These are phyloP conservation scores for Kitagawia praeruptora DNA, from an alignment of 129 eudicot species.

Conservation along the genomic window DNA sequence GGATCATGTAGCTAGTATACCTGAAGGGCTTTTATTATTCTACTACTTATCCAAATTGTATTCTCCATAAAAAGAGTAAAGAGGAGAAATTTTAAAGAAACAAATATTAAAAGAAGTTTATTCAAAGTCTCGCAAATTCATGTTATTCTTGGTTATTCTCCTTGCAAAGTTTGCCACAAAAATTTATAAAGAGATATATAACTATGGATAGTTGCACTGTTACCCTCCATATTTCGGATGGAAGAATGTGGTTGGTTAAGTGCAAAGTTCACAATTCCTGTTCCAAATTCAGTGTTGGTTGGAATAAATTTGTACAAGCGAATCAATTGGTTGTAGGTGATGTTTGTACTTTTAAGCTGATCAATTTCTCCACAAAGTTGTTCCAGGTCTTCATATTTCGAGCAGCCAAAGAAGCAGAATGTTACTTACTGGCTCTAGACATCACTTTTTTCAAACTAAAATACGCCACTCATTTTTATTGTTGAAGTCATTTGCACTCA, in stretches of 20 bases:
- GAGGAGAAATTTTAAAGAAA: too few species aligned
- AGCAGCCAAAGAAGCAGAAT: not conserved
- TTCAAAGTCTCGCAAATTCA: not conserved
- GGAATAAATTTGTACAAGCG: conserved; percentile 24
- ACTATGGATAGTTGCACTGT: not conserved
- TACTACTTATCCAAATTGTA: too few species aligned
- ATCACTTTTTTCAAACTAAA: too few species aligned
- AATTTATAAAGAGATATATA: not conserved
- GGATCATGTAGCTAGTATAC: too few species aligned
- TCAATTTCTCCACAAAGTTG: not conserved
- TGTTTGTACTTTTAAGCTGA: conserved; percentile 30
- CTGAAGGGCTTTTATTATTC: too few species aligned
- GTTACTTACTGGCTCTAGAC: too few species aligned
- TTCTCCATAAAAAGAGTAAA: too few species aligned
- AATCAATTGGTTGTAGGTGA: conserved; percentile 10
- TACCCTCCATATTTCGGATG: conserved; percentile 2
- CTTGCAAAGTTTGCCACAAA: not conserved
- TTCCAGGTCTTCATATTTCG: conserved; percentile 17
- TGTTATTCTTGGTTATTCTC: not conserved
- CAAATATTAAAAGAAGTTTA: too few species aligned
- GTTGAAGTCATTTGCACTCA: too few species aligned
- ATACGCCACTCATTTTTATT: too few species aligned
- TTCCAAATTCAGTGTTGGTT: conserved; percentile 15
- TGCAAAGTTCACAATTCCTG: not conserved
- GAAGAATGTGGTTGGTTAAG: conserved; percentile 14